phyloP scores from a whole-genome alignment of 768 basidiomycete genomes.

The Paxillus ammoniavirescens region DNA sequence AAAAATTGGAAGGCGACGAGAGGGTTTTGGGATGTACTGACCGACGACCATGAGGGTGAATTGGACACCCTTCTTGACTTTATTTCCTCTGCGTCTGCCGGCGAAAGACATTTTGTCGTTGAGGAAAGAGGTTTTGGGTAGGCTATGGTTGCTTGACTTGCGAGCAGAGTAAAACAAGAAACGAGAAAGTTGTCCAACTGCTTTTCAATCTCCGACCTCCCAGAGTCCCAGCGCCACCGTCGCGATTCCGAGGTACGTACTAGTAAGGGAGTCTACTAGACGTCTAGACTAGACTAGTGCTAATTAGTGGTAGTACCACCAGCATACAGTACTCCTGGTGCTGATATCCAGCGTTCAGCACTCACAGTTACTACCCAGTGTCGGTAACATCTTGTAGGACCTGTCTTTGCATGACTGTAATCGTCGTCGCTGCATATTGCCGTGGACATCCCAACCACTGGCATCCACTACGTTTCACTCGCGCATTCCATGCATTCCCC shows the following conservation, averaged over 20 bases:
- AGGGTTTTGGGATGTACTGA: conserved; percentile 39
- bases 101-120: conserved; percentile 71
- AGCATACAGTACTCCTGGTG: too few relatives aligned
- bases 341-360: too few relatives aligned
- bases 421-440: conserved; percentile 1
- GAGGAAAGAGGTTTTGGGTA: conserved; percentile 14
- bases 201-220: conserved; percentile 33
- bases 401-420: conserved; percentile 8
- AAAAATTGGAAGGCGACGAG: neutral
- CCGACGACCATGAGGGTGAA: conserved; percentile 98
- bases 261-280: too few relatives aligned
- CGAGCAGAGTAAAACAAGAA: conserved; percentile 29
- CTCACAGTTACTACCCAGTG: too few relatives aligned
- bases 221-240: conserved; percentile 32
- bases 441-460: conserved; percentile 11
- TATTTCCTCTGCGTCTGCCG: conserved; percentile 85
- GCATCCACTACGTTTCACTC: neutral
- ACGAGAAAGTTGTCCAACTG: conserved; percentile 30
- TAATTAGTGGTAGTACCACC: neutral
- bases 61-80: conserved; percentile 98
- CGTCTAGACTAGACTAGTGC: neutral
- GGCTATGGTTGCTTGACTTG: conserved; percentile 24
- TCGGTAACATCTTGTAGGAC: neutral
- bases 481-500: conserved; percentile 9
- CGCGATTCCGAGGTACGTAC: conserved; percentile 22